Evolutionary conservation across 1,139 yeast species (phyloP), one percentile per base, ranked within the genome.

Genomic region (Hemisphaericaspora xylanilytica): DNA sequence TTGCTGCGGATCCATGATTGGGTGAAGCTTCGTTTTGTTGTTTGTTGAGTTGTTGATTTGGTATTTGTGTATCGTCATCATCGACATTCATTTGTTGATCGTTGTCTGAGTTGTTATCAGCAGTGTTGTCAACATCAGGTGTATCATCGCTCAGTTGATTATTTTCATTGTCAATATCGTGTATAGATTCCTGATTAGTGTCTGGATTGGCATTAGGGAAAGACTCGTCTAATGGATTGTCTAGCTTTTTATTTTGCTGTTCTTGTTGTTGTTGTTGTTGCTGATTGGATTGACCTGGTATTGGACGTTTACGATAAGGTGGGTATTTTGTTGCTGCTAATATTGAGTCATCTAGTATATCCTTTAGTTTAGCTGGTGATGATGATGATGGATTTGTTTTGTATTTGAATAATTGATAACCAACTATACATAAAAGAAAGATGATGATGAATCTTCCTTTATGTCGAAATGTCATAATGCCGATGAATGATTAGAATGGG

Each of bases 181-280:
- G 28, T 13, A 12, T 7, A 4, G 10, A 14, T 16, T 26, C 35
- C 5, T 17, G 24, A 15, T 18, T 15, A 8, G 20, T 24, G 11
- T 32, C 21, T 21, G 46, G 46, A 16, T 35, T 34, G n/a, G 38
- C 27, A 16, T 44, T 36, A n/a, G 33, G 41, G 14, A 37, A 37
- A 10, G 17, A 34, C 28, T 40, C 44, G 24, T 37, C 29, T 16
- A 40, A 39, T 4, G 46, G 46, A 16, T 35, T 40, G 10, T 31
- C 38, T 15, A 44, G 43, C 26, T 27, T 38, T 12, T n/a, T n/a
- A n/a, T n/a, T n/a, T n/a, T n/a, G n/a, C n/a, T n/a, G n/a, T n/a
- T n/a, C n/a, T n/a, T n/a, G n/a, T n/a, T n/a, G n/a, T n/a, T n/a
- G n/a, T n/a, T n/a, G n/a, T n/a, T n/a, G n/a, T n/a, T n/a, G n/a